These are phyloP conservation scores for Epicoccum nigrum DNA, from an alignment of 2,329 filamentous ascomycete genomes.

Conservation along the genomic window DNA sequence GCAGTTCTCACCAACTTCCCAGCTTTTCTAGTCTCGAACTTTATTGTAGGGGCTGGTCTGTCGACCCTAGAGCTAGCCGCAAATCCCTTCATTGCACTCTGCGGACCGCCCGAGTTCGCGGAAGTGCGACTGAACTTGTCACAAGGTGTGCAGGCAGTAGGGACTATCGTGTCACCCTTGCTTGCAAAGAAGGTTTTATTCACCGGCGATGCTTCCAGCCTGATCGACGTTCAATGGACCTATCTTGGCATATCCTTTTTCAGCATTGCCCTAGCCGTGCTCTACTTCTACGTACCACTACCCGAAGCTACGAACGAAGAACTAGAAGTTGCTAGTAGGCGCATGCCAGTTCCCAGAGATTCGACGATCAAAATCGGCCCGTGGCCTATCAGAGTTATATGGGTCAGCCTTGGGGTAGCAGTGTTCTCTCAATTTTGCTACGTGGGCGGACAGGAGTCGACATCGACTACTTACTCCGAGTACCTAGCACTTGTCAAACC, in stretches of 20 bases:
- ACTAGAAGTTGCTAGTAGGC: slow-evolving; percentile 61
- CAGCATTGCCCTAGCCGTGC: slow-evolving; percentile 62
- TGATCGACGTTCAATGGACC: slow-evolving; percentile 69
- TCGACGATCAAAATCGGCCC: slow-evolving; percentile 51
- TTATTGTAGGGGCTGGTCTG: slow-evolving; percentile 66
- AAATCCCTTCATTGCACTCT: slow-evolving; percentile 68
- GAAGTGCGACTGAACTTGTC: slow-evolving; percentile 66
- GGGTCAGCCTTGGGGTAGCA: slow-evolving; percentile 62
- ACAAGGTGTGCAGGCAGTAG: slow-evolving; percentile 66
- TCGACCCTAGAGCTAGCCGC: slow-evolving; percentile 66
- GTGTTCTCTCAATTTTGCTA: slow-evolving; percentile 65
- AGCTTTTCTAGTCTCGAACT: slow-evolving; percentile 66
- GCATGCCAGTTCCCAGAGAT: slow-evolving; percentile 40
- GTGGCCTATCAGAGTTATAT: slow-evolving; percentile 57
- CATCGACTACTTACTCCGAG: slow-evolving; percentile 55
- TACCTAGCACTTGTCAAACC: slow-evolving; percentile 53
- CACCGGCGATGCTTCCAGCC: slow-evolving; percentile 55
- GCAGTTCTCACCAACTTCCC: slow-evolving; percentile 66
- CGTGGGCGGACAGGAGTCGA: slow-evolving; percentile 64
- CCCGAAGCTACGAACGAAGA: slow-evolving; percentile 68
- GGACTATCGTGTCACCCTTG: slow-evolving; percentile 64
- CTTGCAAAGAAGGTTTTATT: slow-evolving; percentile 66
- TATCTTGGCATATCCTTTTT: slow-evolving; percentile 69
- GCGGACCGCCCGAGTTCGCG: slow-evolving; percentile 64
- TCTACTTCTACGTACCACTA: slow-evolving; percentile 66